Conservation (phyloP, 1,284 basidiomycete species). For the Mrakiaceae sp. region DNA sequence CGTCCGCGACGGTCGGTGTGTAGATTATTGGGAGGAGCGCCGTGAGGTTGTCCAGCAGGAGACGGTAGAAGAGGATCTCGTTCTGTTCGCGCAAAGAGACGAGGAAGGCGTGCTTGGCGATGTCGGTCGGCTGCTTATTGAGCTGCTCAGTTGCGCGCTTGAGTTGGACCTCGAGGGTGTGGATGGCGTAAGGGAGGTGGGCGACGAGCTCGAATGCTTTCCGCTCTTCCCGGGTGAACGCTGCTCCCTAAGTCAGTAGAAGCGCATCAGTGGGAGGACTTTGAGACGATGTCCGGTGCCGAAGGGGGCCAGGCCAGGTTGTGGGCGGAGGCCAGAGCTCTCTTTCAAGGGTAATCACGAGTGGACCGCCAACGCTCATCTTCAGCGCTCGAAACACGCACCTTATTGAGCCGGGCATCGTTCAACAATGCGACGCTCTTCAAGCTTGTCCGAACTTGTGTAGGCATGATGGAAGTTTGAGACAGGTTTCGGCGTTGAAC, state of each 20-base stretch:
- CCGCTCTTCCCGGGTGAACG: background rate
- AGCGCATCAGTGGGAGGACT: background rate
- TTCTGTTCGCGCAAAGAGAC: background rate
- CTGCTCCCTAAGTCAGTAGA: background rate
- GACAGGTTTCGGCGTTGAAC: no score
- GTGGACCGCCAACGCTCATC: no score
- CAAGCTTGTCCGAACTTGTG: background rate
- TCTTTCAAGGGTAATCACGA: no score
- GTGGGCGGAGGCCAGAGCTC: no score
- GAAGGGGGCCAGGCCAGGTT: background rate
- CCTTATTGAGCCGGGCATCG: background rate
- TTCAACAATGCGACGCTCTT: background rate
- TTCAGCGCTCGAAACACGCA: background rate
- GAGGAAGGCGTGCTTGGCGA: background rate
- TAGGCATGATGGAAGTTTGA: no score
- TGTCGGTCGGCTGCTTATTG: background rate
- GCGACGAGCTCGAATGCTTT: background rate
- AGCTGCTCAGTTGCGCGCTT: background rate
- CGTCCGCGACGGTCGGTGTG: conserved; percentile 49
- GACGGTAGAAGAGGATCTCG: conserved; percentile 48
- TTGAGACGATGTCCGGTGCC: background rate
- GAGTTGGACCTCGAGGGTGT: background rate
- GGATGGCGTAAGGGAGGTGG: background rate
- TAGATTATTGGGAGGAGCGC: conserved; percentile 63
- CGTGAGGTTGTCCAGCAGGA: conserved; percentile 44